Base-by-base conservation (phyloP, 352 stramenopile species). In the Pythium folliculosum region DNA sequence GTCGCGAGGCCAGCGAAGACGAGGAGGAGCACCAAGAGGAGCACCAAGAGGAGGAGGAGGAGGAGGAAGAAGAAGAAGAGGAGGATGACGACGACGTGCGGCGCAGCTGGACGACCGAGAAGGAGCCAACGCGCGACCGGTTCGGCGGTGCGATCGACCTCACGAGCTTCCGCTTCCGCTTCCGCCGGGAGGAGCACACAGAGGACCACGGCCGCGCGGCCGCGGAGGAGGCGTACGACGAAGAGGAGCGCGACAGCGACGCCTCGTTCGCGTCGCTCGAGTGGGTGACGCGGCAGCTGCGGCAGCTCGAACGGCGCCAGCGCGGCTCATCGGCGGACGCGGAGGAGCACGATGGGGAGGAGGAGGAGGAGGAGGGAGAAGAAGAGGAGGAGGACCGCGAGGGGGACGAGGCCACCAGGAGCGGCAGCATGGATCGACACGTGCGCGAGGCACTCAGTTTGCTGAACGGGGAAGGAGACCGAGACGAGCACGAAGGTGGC, bases 401-500 rank as follows among this genome's bases (percentile, higher is more conserved):
- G 27, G 27, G 5, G 27, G 27, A 32, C 3, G 27, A 52, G 12
- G 56, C 51, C 45, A 47, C 51, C 21, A 49, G 9, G 19, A 76
- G 40, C 10, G 73, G 75, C 13, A 72, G 80, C 43, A 69, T 89
- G n/a, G 84, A 89, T 51, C 70, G 68, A 8, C 85, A 69, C 50
- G 78, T 92, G 9, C 67, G 73, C 3, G 77, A 74, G 44, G 84
- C 82, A 30, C 58, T 92, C 62, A 65, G 70, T 49, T 69, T 90
- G 16, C 47, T 92, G 30, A 81, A 71, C 52, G 57, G 60, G 12
- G 43, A 62, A 78, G 10, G 60, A 13, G 43, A 65, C 77, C 7
- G 60, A 7, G 66, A 67, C 12, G 63, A 78, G 3, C 17, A 71
- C 13, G 40, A 63, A 30, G 43, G 25, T 19, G 40, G 14, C 40